These are phyloP conservation scores for Blastobotrys elegans DNA, from an alignment of 1,139 yeast genomes.

Conservation along the genomic window DNA sequence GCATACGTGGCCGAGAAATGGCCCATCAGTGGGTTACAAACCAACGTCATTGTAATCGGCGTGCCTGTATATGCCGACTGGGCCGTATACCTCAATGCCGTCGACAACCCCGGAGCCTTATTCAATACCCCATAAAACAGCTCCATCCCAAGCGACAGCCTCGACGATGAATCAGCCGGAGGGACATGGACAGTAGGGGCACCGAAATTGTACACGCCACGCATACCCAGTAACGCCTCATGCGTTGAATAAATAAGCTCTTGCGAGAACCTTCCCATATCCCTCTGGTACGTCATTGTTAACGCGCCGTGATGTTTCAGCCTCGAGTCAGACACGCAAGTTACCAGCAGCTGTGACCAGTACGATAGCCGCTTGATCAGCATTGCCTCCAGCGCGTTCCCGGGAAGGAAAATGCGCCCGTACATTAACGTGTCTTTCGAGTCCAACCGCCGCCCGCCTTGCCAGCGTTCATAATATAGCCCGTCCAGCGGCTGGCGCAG, in stretches of 20 bases:
- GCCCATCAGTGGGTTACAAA: conserved; percentile 87
- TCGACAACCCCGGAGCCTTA: conserved; percentile 64
- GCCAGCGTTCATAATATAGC: conserved; percentile 31
- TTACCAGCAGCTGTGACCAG: conserved; percentile 60
- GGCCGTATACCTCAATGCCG: conserved; percentile 81
- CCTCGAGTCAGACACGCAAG: conserved; percentile 69
- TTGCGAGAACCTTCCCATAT: conserved; percentile 58
- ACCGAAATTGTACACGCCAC: conserved; percentile 71
- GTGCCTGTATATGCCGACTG: conserved; percentile 82
- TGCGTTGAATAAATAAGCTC: conserved; percentile 85
- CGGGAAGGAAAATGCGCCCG: conserved; percentile 88
- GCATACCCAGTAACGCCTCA: conserved; percentile 78
- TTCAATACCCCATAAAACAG: conserved; percentile 82
- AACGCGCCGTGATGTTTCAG: conserved; percentile 52
- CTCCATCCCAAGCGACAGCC: conserved; percentile 76
- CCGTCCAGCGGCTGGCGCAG: conserved; percentile 24
- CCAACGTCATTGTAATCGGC: conserved; percentile 82
- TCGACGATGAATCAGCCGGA: too few relatives aligned
- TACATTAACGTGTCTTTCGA: conserved; percentile 45
- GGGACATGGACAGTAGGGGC: conserved; percentile 19
- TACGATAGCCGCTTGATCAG: conserved; percentile 58
- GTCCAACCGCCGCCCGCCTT: conserved; percentile 33
- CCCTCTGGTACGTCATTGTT: conserved; percentile 69
- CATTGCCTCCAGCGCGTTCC: conserved; percentile 86
- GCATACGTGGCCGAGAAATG: conserved; percentile 86